Conservation (phyloP, 2,329 filamentous ascomycete genomes). For the Nemania sp. region DNA sequence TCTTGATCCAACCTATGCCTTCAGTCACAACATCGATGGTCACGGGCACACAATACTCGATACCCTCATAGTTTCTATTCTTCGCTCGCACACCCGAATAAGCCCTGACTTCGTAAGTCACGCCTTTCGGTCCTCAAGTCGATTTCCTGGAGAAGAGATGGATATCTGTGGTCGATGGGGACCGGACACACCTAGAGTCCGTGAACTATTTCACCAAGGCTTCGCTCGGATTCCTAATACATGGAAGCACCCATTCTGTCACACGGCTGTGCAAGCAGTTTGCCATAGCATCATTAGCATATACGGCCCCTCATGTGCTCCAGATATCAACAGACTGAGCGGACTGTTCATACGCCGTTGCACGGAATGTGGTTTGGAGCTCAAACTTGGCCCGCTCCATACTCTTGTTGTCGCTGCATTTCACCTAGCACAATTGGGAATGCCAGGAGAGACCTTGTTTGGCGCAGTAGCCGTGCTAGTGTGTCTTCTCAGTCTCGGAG, state of each 20-base stretch:
- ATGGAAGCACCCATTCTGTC: constrained; percentile 53
- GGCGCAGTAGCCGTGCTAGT: constrained; percentile 45
- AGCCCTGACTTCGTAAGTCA: constrained; percentile 37
- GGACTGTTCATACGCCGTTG: constrained; percentile 34
- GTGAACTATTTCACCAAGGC: constrained; percentile 38
- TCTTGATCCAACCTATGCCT: constrained; percentile 9
- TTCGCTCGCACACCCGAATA: constrained; percentile 43
- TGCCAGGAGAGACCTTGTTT: constrained; percentile 45
- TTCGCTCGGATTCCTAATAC: constrained; percentile 36
- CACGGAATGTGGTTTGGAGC: constrained; percentile 39
- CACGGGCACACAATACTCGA: constrained; percentile 47
- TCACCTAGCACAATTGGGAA: constrained; percentile 40
- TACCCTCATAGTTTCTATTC: constrained; percentile 43
- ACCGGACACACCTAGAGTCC: constrained; percentile 44
- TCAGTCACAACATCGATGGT: constrained; percentile 32
- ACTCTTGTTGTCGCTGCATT: constrained; percentile 43
- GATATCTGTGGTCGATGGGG: constrained; percentile 51
- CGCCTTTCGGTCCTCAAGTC: constrained; percentile 29
- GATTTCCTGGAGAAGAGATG: constrained; percentile 46
- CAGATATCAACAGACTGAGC: constrained; percentile 26
- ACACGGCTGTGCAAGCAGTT: constrained; percentile 47
- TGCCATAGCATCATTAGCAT: constrained; percentile 43
- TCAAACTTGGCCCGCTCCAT: constrained; percentile 44
- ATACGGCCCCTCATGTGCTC: constrained; percentile 17
- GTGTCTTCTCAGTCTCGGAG: constrained; percentile 39